Evolutionary conservation across 495 filamentous ascomycete genomes (phyloP).

Genomic region (Aspergillus haitiensis): DNA sequence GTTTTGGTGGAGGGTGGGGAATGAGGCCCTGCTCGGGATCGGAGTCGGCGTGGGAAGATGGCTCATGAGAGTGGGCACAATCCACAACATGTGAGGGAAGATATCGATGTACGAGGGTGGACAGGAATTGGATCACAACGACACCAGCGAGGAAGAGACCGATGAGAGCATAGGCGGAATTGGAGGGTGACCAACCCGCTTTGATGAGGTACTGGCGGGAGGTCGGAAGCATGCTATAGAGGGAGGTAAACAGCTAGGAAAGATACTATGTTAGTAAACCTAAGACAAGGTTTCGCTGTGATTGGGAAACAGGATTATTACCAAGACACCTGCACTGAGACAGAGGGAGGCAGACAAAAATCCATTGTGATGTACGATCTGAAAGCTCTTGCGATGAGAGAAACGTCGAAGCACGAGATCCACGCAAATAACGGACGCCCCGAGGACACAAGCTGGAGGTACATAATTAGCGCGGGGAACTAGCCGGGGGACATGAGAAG

Average conservation of each 20-base stretch:
- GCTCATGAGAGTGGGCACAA: constrained; percentile 80
- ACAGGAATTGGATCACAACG: constrained; percentile 77
- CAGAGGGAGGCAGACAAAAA: constrained; percentile 89
- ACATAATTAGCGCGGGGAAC: constrained; percentile 5
- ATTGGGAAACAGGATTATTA: constrained; percentile 39
- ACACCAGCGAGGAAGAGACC: constrained; percentile 79
- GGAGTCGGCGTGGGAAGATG: constrained; percentile 34
- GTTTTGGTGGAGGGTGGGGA: constrained; percentile 24
- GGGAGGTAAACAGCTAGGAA: constrained; percentile 79
- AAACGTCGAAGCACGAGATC: constrained; percentile 73
- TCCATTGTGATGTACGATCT: constrained; percentile 81
- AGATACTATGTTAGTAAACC: constrained; percentile 18
- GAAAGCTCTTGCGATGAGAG: constrained; percentile 71
- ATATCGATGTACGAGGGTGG: constrained; percentile 73
- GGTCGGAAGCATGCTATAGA: constrained; percentile 92
- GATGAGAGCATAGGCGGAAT: constrained; percentile 71
- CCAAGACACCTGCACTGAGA: constrained; percentile 97
- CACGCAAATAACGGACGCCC: constrained; percentile 82
- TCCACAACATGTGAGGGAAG: constrained; percentile 93
- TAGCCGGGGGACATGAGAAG: constrained; percentile 13
- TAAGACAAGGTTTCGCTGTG: neutral
- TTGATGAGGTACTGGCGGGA: constrained; percentile 71
- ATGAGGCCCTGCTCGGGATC: constrained; percentile 35
- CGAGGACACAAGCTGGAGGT: constrained; percentile 71
- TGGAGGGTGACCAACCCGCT: constrained; percentile 62